Base-by-base conservation (phyloP, 495 filamentous ascomycete genomes). In the Podospora fimiseda region DNA sequence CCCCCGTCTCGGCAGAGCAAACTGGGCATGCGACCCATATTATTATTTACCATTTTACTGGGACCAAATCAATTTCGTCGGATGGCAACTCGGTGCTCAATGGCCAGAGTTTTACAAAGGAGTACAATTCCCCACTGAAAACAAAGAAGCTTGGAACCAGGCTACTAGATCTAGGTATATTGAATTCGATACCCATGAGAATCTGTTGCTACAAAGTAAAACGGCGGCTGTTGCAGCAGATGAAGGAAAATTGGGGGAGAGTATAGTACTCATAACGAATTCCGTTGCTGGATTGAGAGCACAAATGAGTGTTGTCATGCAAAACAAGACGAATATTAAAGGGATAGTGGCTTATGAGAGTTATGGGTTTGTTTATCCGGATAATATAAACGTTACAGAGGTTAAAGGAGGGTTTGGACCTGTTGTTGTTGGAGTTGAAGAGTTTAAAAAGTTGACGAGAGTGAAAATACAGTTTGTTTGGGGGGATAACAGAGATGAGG, bases 261-360 rank as follows among this genome's bases (percentile, higher is more conserved):
- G 55, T 44, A 73, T 77, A 42, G 71, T 77, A 15, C 73, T 70
- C 56, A 50, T 77, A 2, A 66, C 64, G 13, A 77, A 77, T 60
- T 75, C 71, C 13, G 74, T 72, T 0, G 61, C 59, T 6, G 71
- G 74, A 2, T 56, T 75, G 8, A 68, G 74, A 33, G 74, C 74
- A 0, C 65, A 68, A 58, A 62, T 77, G 58, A 66, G 70, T 11
- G 69, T 57, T 0, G 61, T 63, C 8, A 65, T 66, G 42, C 66
- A 66, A 53, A 74, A 74, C 58, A 51, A 55, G 14, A 74, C 68
- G 4, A 74, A 74, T 43, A 74, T 74, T 57, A 73, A 72, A 47
- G 74, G 65, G 16, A 77, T 75, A 43, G 74, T 77, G 2, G 62
- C 70, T 0, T 77, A 77, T 52, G 74, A 77, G 56, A 59, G 66